phyloP scores from a whole-genome alignment of 441 rosid species.

The Bocquillonia castaneifolia region DNA sequence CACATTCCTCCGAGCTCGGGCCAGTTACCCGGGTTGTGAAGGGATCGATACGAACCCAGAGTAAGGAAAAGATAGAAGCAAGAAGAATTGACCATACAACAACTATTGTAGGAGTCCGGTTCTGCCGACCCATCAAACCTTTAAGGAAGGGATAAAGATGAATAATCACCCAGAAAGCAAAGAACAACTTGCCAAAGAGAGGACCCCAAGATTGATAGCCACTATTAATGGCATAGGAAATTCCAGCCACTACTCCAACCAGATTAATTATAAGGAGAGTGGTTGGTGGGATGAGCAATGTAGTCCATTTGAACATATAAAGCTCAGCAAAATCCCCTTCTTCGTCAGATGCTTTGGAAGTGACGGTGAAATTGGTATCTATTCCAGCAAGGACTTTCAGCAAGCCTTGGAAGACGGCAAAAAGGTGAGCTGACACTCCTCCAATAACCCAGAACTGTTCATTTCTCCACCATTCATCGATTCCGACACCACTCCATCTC shows the following conservation, averaged over 20 bases:
- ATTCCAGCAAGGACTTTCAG: constrained; percentile 94
- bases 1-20: constrained; percentile 70
- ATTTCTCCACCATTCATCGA: constrained; percentile 99
- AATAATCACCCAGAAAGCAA: constrained; percentile 98
- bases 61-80: constrained; percentile 95
- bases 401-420: constrained; percentile 94
- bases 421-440: constrained; percentile 91
- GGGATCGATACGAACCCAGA: constrained; percentile 97
- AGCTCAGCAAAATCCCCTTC: constrained; percentile 90
- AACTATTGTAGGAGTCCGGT: constrained; percentile 93
- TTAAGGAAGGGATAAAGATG: constrained; percentile 98
- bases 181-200: constrained; percentile 90
- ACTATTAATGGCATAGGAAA: constrained; percentile 87
- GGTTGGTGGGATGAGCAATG: constrained; percentile 94
- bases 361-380: constrained; percentile 94
- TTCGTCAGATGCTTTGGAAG: constrained; percentile 89
- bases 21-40: constrained; percentile 84
- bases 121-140: constrained; percentile 98
- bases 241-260: constrained; percentile 97
- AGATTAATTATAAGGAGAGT: constrained; percentile 86
- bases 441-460: constrained; percentile 99
- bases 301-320: constrained; percentile 97
- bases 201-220: constrained; percentile 99
- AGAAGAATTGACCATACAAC: constrained; percentile 96
- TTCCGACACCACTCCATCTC: constrained; percentile 99